Conservation (phyloP, 2,329 filamentous ascomycete genomes). For the Cryphonectria radicalis region DNA sequence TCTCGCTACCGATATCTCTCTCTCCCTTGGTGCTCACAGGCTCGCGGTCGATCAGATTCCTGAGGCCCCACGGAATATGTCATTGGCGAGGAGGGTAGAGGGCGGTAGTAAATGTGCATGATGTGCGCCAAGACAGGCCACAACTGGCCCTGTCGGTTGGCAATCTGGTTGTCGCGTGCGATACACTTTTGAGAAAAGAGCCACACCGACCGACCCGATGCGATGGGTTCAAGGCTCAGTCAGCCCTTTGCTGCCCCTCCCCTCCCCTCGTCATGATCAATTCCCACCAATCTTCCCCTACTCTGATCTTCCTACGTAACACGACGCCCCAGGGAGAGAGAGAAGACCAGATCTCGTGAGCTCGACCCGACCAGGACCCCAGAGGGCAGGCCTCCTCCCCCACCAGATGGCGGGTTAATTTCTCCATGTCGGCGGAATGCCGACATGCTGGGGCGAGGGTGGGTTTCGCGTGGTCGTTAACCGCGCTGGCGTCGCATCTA, state of each 20-base stretch:
- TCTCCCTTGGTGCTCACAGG: no score
- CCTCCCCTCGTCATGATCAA: background rate
- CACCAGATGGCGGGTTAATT: background rate
- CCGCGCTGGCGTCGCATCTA: constrained; percentile 13
- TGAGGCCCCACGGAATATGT: background rate
- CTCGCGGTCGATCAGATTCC: background rate
- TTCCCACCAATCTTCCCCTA: background rate
- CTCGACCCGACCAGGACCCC: background rate
- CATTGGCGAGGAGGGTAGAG: background rate
- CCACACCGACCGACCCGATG: background rate
- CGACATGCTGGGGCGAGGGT: constrained; percentile 1
- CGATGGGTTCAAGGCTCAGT: background rate
- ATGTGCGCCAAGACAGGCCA: constrained; percentile 3
- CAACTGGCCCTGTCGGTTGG: background rate
- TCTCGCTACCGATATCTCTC: background rate
- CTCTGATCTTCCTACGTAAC: constrained; percentile 1
- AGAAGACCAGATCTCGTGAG: background rate
- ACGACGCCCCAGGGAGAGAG: background rate
- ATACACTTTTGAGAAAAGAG: background rate
- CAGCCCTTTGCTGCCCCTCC: background rate
- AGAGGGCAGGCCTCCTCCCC: background rate
- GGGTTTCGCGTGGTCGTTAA: constrained; percentile 4
- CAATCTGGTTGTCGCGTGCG: background rate
- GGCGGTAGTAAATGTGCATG: background rate
- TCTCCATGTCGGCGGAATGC: constrained; percentile 13